Base-by-base conservation (phyloP, 129 eudicot genomes). In the Ambrosia trifida region DNA sequence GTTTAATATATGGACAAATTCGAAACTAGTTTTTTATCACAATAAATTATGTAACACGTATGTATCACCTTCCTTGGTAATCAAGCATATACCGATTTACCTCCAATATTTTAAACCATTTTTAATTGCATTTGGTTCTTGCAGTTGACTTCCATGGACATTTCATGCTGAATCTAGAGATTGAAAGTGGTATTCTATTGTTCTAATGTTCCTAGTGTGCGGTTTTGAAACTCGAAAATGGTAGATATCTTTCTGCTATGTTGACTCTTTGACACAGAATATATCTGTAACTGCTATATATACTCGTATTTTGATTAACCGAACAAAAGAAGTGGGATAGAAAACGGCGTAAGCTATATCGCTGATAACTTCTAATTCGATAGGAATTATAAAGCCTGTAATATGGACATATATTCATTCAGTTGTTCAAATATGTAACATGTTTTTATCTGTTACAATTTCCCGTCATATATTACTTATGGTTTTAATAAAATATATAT, bases 201-300 rank as follows among this genome's bases (percentile, higher is more conserved):
- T 40, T 40, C 9, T 40, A 6, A 40, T 40, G 44, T 40, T 40
- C 44, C 2, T 40, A 40, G 44, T 40, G 11, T 40, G 54, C 52
- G 35, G 62, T 3, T 19, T 19, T 66, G 8, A 44, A 44, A 36
- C 70, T 66, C 56, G 28, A 44, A 24, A 44, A 43, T 40, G 70
- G 13, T 19, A 65, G 11, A 11, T 41, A 43, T 72, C 54, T 33
- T 58, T 72, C 57, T 58, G 6, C 19, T 72, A 11, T 10, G 44
- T 72, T 59, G 44, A 41, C 68, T 40, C 24, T 4, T 43, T 40
- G 44, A 40, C 44, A 40, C 2, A 0, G 44, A 40, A 40, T 40
- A 0, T 40, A 6, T 40, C 11, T 10, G 44, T 10, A 40, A 2
- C 6, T 40, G 44, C 5, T 2, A 40, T 8, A 40, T 2, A 40